phyloP scores from a whole-genome alignment of 2,329 filamentous ascomycete genomes.

The Massarina eburnea region DNA sequence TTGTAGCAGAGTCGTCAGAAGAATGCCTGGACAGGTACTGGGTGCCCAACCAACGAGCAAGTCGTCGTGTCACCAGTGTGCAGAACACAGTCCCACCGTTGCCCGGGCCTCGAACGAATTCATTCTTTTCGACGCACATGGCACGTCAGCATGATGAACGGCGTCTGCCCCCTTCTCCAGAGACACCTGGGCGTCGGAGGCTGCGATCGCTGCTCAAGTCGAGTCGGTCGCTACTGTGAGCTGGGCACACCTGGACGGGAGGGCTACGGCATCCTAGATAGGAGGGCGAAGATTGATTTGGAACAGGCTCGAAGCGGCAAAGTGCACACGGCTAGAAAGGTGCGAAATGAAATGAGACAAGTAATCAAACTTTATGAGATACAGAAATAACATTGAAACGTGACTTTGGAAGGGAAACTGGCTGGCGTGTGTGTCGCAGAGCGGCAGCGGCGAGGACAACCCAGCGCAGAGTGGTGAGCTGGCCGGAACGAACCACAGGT shows the following conservation, averaged over 20 bases:
- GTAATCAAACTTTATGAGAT: background rate
- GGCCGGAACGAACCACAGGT: too few relatives aligned
- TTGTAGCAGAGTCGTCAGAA: constrained; percentile 32
- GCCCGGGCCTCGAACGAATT: constrained; percentile 7
- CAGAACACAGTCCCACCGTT: constrained; percentile 10
- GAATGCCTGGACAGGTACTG: constrained; percentile 36
- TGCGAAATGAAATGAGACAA: background rate
- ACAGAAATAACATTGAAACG: background rate
- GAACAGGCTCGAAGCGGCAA: background rate
- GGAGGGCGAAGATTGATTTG: background rate
- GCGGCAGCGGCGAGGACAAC: too few relatives aligned
- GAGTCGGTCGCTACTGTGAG: constrained; percentile 6
- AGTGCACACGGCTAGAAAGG: background rate
- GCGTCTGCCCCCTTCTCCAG: constrained; percentile 2
- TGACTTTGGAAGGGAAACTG: background rate
- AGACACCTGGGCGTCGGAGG: constrained; percentile 5
- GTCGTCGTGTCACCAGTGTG: background rate
- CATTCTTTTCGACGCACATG: constrained; percentile 3
- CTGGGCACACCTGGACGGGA: background rate
- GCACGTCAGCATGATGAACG: constrained; percentile 1
- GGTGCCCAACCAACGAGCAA: constrained; percentile 15
- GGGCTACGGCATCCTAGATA: too few relatives aligned
- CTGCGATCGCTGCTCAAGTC: constrained; percentile 9
- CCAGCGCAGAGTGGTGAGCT: too few relatives aligned
- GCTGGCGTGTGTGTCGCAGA: too few relatives aligned